Evolutionary conservation across 2,329 filamentous ascomycete genomes (phyloP).

Genomic region (Nothopassalora personata): DNA sequence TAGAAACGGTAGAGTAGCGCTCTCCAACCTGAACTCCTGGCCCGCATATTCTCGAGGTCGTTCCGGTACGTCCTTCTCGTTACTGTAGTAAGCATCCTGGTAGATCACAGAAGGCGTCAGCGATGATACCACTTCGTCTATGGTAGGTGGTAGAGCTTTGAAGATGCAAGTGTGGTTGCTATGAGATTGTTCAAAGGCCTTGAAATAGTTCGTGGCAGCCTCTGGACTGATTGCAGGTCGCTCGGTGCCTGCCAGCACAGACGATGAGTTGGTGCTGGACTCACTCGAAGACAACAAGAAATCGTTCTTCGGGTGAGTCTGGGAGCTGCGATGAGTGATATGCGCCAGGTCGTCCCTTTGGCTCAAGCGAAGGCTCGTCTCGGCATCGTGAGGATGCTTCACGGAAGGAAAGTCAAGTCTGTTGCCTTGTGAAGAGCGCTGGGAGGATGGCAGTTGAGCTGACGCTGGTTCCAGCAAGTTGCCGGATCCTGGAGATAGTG

Average conservation of each 20-base stretch:
- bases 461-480: constrained; percentile 3
- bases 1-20: constrained; percentile 71
- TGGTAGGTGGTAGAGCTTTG: constrained; percentile 37
- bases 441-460: constrained; percentile 23
- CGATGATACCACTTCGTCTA: constrained; percentile 48
- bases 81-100: constrained; percentile 78
- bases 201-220: constrained; percentile 18
- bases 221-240: neutral
- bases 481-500: neutral
- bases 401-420: constrained; percentile 66
- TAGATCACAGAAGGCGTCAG: constrained; percentile 69
- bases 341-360: constrained; percentile 47
- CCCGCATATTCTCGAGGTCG: constrained; percentile 78
- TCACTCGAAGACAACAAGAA: neutral
- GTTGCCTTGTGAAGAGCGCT: constrained; percentile 38
- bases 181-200: constrained; percentile 19
- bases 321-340: constrained; percentile 10
- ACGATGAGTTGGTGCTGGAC: constrained; percentile 8
- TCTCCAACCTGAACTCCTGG: constrained; percentile 72
- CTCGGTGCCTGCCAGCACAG: neutral
- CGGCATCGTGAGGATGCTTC: constrained; percentile 66
- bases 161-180: constrained; percentile 32
- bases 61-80: constrained; percentile 75
- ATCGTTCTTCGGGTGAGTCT: neutral
- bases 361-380: constrained; percentile 59